Conservation (phyloP, 2,329 filamentous ascomycete species). For the Aspergillus fumigatiaffinis region DNA sequence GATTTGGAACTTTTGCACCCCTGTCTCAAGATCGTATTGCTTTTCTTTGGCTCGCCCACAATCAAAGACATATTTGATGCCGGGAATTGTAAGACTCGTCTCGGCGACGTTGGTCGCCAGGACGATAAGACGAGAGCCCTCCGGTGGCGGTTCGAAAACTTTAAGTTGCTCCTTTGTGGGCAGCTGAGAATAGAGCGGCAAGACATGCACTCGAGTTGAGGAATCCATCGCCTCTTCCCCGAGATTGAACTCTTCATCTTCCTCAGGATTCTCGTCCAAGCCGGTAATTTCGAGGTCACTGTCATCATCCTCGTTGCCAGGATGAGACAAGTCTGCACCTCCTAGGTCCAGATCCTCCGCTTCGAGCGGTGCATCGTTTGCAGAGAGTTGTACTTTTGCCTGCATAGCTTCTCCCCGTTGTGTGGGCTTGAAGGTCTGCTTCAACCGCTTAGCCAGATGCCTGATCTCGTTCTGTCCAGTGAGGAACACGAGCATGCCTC, state of each 20-base stretch:
- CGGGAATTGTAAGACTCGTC: slow-evolving; percentile 93
- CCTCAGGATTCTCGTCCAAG: slow-evolving; percentile 55
- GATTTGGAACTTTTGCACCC: slow-evolving; percentile 92
- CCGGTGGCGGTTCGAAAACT: slow-evolving; percentile 81
- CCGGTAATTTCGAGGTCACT: slow-evolving; percentile 60
- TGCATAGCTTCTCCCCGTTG: slow-evolving; percentile 49
- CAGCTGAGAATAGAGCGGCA: slow-evolving; percentile 91
- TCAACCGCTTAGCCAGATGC: slow-evolving; percentile 74
- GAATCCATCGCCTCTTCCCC: slow-evolving; percentile 56
- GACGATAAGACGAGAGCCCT: slow-evolving; percentile 79
- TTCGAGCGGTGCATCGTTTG: slow-evolving; percentile 74
- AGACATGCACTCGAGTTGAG: slow-evolving; percentile 70
- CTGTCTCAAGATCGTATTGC: slow-evolving; percentile 79
- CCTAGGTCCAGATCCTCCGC: slow-evolving; percentile 84
- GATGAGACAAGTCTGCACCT: slow-evolving; percentile 43
- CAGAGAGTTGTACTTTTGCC: slow-evolving; percentile 69
- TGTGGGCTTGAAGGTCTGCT: slow-evolving; percentile 60
- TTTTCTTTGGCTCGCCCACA: slow-evolving; percentile 90
- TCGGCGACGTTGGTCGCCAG: slow-evolving; percentile 96
- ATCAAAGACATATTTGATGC: slow-evolving; percentile 93
- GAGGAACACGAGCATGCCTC: slow-evolving; percentile 88
- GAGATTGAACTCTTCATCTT: slow-evolving; percentile 66
- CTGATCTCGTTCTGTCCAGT: slow-evolving; percentile 92
- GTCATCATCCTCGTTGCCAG: slow-evolving; percentile 51
- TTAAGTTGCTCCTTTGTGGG: slow-evolving; percentile 86